Base-by-base conservation (phyloP, 2,329 filamentous ascomycete species). In the Hypomyces rosellus region DNA sequence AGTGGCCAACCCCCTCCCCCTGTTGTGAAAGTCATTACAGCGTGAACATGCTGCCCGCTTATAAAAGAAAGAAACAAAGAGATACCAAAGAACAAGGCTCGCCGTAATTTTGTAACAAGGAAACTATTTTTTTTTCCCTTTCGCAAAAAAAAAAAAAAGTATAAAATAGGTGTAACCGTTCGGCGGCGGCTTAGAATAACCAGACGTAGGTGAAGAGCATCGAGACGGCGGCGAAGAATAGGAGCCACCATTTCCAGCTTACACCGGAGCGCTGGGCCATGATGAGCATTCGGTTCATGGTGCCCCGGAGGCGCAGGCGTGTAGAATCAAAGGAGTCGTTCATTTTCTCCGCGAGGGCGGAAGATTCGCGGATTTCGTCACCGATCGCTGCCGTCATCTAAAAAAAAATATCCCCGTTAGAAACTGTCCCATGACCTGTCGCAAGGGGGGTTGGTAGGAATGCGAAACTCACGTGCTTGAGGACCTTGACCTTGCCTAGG, bases 221-320 rank as follows among this genome's bases (percentile, higher is more conserved):
- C 55, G 86, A 81, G 15, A 97, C 88, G 34, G 84, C 87, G 5
- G 82, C 77, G 66, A 99, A 96, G 71, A 99, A 99, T 40, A 75
- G 77, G 46, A 96, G 68, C 93, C 93, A 99, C 51, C 91, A 87
- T 70, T 82, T 92, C 93, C 93, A 99, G 62, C 90, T 86, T 9
- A 99, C 85, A n/a, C 93, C 93, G 2, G 91, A 95, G 61, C 84
- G 79, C 72, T 97, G 82, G 4, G 93, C 93, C 93, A 99, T 99
- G 48, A 92, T 66, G 57, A 97, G 72, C 93, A 99, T 99, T 52
- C 91, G 78, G 66, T 89, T 96, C 93, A 99, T 97, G 15, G 95
- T 97, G 48, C 92, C 90, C 41, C 85, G 81, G 55, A 99, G 74
- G 56, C 88, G 81, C 47, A 90, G 72, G 34, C 91, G 77, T 48